Conservation (phyloP, 225 moss, liverwort and hornwort species). For the Sphagnum tenellum region DNA sequence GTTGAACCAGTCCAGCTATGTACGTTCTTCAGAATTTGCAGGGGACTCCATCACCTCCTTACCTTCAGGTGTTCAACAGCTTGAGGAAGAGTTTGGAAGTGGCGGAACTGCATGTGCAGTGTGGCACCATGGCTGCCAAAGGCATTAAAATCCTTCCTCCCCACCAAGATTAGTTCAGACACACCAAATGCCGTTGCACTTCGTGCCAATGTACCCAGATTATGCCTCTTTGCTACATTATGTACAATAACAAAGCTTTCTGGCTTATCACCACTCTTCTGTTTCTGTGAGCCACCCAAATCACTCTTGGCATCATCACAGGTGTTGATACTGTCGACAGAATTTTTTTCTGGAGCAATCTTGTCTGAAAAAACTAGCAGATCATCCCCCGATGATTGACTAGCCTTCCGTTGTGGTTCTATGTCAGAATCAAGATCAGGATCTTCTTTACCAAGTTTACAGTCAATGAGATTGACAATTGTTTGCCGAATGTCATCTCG, state of each 20-base stretch:
- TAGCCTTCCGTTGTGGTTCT: conserved; percentile 10
- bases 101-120: conserved; percentile 82
- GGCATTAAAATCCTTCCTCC: conserved; percentile 94
- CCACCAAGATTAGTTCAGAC: conserved; percentile 78
- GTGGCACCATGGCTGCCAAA: conserved; percentile 99
- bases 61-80: conserved; percentile 87
- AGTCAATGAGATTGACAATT: conserved; percentile 46
- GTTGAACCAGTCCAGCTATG: too few relatives aligned
- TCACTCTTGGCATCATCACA: conserved; percentile 1
- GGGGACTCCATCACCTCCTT: conserved; percentile 13
- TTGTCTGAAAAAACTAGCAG: too few relatives aligned
- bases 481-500: conserved; percentile 55
- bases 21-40: too few relatives aligned
- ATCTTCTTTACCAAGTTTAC: conserved; percentile 29
- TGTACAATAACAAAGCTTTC: conserved; percentile 79
- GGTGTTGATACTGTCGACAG: conserved; percentile 7
- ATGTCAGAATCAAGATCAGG: conserved; percentile 3
- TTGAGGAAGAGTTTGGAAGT: conserved; percentile 70
- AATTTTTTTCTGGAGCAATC: neutral
- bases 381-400: neutral
- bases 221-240: conserved; percentile 93
- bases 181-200: conserved; percentile 96
- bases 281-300: conserved; percentile 5
- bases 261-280: conserved; percentile 10
- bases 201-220: conserved; percentile 90